phyloP scores from a whole-genome alignment of 2,329 filamentous ascomycete species.

The Calonectria multiphialidica region DNA sequence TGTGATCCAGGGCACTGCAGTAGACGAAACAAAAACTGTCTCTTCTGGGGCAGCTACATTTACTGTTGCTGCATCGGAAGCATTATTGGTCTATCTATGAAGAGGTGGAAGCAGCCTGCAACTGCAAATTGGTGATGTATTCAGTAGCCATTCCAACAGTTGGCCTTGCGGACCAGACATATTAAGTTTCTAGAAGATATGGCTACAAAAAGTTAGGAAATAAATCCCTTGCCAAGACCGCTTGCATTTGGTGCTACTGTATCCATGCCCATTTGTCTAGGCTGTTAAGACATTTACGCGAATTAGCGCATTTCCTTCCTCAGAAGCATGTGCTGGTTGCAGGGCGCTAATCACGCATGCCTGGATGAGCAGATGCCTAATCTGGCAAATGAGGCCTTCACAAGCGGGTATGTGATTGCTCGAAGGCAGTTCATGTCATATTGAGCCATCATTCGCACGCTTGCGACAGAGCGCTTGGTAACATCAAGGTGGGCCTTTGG shows the following conservation, averaged over 20 bases:
- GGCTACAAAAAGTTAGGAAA: too few species aligned
- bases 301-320: neutral
- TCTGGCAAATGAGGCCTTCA: neutral
- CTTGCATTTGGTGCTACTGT: too few species aligned
- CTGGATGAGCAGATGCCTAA: neutral
- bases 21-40: slow-evolving; percentile 14
- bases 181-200: neutral
- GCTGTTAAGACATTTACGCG: too few species aligned
- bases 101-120: too few species aligned
- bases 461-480: neutral
- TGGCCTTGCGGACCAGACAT: neutral
- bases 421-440: neutral
- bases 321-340: neutral
- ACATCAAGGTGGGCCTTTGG: neutral
- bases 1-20: slow-evolving; percentile 22
- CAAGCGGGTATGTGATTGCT: neutral
- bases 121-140: neutral
- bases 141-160: neutral
- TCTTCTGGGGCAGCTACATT: slow-evolving; percentile 19
- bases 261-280: too few species aligned
- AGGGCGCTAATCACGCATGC: neutral
- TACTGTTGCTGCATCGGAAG: slow-evolving; percentile 25
- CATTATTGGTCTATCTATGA: slow-evolving; percentile 20
- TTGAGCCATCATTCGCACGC: slow-evolving; percentile 1
- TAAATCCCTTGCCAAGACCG: too few species aligned